phyloP scores from a whole-genome alignment of 441 rosid species.

The Erodium texanum region DNA sequence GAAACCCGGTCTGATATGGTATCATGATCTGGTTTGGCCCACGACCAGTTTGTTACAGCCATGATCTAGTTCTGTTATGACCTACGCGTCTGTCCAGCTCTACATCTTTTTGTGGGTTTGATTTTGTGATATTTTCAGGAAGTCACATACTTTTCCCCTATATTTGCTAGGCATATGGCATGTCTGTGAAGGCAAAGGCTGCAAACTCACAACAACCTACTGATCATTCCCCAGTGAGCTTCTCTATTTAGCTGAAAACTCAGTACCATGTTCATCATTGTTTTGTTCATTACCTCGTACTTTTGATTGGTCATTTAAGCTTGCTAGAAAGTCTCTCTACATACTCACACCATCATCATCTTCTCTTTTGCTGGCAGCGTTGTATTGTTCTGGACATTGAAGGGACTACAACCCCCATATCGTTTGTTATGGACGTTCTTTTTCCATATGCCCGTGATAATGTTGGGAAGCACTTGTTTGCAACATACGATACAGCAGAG shows the following conservation, averaged over 20 bases:
- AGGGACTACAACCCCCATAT: conserved; percentile 94
- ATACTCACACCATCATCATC: neutral
- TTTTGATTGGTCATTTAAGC: too few relatives aligned
- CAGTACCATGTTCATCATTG: neutral
- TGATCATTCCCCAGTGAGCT: conserved; percentile 40
- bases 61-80: too few relatives aligned
- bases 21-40: too few relatives aligned
- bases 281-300: neutral
- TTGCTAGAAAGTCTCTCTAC: too few relatives aligned
- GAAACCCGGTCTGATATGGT: too few relatives aligned
- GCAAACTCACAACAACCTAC: conserved; percentile 33
- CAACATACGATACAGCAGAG: conserved; percentile 61
- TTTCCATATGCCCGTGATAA: conserved; percentile 86
- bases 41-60: too few relatives aligned
- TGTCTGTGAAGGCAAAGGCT: conserved; percentile 32
- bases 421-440: conserved; percentile 80
- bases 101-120: too few relatives aligned
- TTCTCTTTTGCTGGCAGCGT: conserved; percentile 40
- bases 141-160: too few relatives aligned
- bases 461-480: conserved; percentile 66
- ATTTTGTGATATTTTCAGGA: too few relatives aligned
- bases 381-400: conserved; percentile 90
- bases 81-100: too few relatives aligned
- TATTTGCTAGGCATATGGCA: too few relatives aligned
- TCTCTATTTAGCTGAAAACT: neutral